phyloP scores from a whole-genome alignment of 257 asterid species.

The Salvia hispanica region DNA sequence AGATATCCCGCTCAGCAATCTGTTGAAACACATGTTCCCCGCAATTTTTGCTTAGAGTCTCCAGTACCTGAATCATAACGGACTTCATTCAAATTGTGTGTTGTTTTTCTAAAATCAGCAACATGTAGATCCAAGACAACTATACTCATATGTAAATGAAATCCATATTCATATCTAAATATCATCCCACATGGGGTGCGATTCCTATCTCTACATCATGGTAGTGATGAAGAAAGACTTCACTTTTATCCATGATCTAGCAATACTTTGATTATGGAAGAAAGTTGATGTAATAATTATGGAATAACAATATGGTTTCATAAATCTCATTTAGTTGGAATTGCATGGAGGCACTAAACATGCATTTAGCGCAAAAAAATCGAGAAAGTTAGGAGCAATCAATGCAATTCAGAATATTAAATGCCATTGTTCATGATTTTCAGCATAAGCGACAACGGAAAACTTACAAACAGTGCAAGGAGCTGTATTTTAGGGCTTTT shows the following conservation, averaged over 20 bases:
- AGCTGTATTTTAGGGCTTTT: conserved; percentile 92
- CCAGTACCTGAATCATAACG: conserved; percentile 70
- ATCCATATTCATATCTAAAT: conserved; percentile 7
- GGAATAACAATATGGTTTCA: not conserved
- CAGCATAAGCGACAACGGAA: conserved; percentile 7
- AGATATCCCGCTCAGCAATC: conserved; percentile 87
- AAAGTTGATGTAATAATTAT: conserved; percentile 9
- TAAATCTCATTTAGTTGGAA: conserved; percentile 1
- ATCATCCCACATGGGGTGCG: not conserved
- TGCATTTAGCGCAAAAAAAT: not conserved
- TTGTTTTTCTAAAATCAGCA: not conserved
- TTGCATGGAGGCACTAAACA: not conserved
- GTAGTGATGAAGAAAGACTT: conserved; percentile 7
- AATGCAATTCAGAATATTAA: not conserved
- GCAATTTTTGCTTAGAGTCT: conserved; percentile 94
- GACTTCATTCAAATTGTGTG: conserved; percentile 1
- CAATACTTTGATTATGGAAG: not conserved
- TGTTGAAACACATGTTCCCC: conserved; percentile 88
- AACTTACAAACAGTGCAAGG: conserved; percentile 85
- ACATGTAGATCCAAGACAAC: not conserved
- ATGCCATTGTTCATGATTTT: not conserved
- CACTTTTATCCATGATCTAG: conserved; percentile 2
- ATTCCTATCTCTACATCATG: conserved; percentile 6
- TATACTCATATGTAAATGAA: not conserved
- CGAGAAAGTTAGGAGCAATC: conserved; percentile 16